Conservation (phyloP, 768 basidiomycete species). For the Podaxis rugospora region DNA sequence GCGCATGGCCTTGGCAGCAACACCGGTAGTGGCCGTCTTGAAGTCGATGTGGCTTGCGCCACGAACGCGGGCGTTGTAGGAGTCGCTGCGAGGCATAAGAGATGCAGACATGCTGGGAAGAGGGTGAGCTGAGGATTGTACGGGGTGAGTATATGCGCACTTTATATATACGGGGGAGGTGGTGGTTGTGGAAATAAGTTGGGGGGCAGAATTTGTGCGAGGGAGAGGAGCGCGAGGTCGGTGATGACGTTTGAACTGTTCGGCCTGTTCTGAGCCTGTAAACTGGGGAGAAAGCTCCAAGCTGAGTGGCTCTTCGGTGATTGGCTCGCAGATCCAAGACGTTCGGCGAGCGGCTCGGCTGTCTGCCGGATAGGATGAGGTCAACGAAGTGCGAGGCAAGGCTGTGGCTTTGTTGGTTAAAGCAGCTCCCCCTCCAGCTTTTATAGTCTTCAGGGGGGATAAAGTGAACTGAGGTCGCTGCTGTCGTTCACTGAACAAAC, state of each 20-base stretch:
- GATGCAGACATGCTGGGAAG: constrained; percentile 46
- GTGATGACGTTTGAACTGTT: constrained; percentile 62
- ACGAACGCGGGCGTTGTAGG: constrained; percentile 67
- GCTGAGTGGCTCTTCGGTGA: constrained; percentile 44
- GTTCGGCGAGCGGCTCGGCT: constrained; percentile 21
- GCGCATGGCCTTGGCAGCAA: constrained; percentile 94
- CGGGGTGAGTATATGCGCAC: constrained; percentile 15
- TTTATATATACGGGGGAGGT: constrained; percentile 56
- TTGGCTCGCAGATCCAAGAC: constrained; percentile 40
- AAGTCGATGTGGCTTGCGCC: constrained; percentile 87
- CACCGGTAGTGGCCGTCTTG: constrained; percentile 95
- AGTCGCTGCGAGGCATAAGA: constrained; percentile 59
- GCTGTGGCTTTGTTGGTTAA: not conserved
- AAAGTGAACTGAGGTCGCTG: constrained; percentile 4
- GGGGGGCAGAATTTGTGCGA: constrained; percentile 50
- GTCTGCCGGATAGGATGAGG: constrained; percentile 11
- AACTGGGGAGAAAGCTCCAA: constrained; percentile 21
- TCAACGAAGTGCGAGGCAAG: constrained; percentile 4
- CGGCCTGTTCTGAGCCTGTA: constrained; percentile 20
- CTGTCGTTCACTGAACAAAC: constrained; percentile 29
- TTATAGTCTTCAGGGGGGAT: constrained; percentile 12
- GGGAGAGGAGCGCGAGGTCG: constrained; percentile 39
- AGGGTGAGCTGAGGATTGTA: constrained; percentile 8
- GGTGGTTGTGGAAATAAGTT: constrained; percentile 62
- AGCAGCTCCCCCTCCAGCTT: constrained; percentile 12